Evolutionary conservation across 495 filamentous ascomycete species (phyloP).

Genomic region (Mytilinidion resinicola): DNA sequence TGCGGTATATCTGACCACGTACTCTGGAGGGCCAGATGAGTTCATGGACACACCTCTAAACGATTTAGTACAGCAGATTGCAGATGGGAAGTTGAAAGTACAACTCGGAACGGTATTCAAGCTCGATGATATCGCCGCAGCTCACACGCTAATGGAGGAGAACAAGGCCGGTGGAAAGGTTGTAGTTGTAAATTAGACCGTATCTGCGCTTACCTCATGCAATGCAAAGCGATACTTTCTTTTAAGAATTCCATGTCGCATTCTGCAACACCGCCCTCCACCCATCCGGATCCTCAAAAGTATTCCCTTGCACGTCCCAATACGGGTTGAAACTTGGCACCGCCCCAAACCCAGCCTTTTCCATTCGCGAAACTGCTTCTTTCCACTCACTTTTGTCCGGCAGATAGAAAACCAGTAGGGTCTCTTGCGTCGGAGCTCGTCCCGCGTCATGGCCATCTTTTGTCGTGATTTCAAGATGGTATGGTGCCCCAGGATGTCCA

Average conservation of each 20-base stretch:
- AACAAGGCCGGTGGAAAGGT: slow-evolving; percentile 33
- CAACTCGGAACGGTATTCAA: slow-evolving; percentile 43
- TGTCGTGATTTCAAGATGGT: slow-evolving; percentile 24
- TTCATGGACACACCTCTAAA: slow-evolving; percentile 46
- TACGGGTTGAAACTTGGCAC: slow-evolving; percentile 16
- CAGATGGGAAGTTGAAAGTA: slow-evolving; percentile 38
- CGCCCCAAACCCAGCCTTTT: slow-evolving; percentile 1
- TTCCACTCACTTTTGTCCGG: slow-evolving; percentile 13
- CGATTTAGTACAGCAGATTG: slow-evolving; percentile 38
- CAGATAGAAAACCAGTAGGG: slow-evolving; percentile 22
- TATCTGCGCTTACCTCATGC: too few relatives aligned
- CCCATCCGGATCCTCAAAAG: slow-evolving; percentile 21
- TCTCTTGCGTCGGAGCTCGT: slow-evolving; percentile 14
- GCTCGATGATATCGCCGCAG: slow-evolving; percentile 47
- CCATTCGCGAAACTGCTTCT: slow-evolving; percentile 7
- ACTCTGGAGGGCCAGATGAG: slow-evolving; percentile 40
- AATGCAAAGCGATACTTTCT: neutral
- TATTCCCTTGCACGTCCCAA: slow-evolving; percentile 19
- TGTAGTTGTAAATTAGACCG: slow-evolving; percentile 26
- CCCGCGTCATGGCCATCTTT: slow-evolving; percentile 11
- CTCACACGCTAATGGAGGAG: slow-evolving; percentile 36
- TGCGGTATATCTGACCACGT: slow-evolving; percentile 41
- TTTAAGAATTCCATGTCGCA: slow-evolving; percentile 5
- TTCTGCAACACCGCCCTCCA: slow-evolving; percentile 16
- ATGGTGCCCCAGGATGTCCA: slow-evolving; percentile 10